Evolutionary conservation across 2,329 filamentous ascomycete genomes (phyloP).

Genomic region (Didymella segeticola): DNA sequence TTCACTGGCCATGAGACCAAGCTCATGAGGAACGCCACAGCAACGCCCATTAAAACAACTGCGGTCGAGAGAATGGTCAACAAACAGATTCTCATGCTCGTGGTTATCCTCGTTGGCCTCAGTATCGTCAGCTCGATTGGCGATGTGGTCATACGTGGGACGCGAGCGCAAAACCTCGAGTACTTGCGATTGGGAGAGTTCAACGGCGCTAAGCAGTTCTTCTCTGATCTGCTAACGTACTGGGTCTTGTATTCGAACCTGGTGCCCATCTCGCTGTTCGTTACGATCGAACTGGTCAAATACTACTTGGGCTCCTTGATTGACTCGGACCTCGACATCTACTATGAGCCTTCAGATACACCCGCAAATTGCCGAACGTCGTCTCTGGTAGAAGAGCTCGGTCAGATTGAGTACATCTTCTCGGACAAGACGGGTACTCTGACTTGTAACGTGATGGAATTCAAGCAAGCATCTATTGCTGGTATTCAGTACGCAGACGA

Average conservation of each 20-base stretch:
- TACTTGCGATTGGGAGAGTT: conserved; percentile 73
- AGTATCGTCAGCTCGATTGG: conserved; percentile 91
- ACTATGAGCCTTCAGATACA: conserved; percentile 93
- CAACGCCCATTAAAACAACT: conserved; percentile 95
- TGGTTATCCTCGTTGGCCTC: conserved; percentile 80
- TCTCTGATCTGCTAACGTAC: conserved; percentile 94
- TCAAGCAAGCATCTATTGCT: conserved; percentile 90
- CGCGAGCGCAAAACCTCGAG: conserved; percentile 64
- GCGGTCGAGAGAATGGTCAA: conserved; percentile 96
- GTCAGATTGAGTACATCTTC: conserved; percentile 98
- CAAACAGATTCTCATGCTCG: conserved; percentile 86
- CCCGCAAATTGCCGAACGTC: conserved; percentile 96
- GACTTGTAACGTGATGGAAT: conserved; percentile 99
- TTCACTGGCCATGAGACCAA: conserved; percentile 99
- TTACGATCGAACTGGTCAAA: conserved; percentile 96
- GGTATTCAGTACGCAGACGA: conserved; percentile 94
- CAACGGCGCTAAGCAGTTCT: conserved; percentile 79
- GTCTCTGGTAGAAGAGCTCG: conserved; percentile 93
- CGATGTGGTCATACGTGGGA: conserved; percentile 80
- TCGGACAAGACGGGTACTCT: conserved; percentile 97
- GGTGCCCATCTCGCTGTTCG: conserved; percentile 96
- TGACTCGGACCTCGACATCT: conserved; percentile 96
- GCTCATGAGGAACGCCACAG: conserved; percentile 97
- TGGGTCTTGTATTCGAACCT: conserved; percentile 98
- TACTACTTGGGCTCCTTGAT: conserved; percentile 98